Percentiles rank a stretch among this genome's conserved stretches.
phyloP scores from a whole-genome alignment of 73 alveolate species.

The Durusdinium trenchii region DNA sequence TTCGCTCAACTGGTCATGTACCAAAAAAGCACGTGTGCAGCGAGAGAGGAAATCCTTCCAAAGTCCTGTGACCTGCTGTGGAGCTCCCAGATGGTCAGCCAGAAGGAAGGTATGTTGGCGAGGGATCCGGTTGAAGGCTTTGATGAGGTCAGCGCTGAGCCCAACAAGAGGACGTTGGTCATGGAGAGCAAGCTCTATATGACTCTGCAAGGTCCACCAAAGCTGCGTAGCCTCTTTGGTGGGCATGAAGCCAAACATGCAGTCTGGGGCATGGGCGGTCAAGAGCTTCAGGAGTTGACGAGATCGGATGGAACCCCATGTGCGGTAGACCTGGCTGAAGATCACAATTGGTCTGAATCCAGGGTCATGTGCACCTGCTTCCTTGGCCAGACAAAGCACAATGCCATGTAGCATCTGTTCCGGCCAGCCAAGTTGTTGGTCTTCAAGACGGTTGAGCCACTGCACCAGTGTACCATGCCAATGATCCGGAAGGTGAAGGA shows the following conservation, averaged over 20 bases:
- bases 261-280: too few species aligned
- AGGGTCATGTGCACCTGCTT: neutral
- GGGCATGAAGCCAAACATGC: neutral
- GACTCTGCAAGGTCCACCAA: neutral
- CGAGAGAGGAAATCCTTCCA: neutral
- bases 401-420: neutral
- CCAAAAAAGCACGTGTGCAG: neutral
- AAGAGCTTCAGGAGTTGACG: neutral
- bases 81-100: neutral
- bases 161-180: neutral
- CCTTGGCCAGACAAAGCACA: neutral
- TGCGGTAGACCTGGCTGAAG: neutral
- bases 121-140: slow-evolving; percentile 16
- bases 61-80: neutral
- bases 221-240: slow-evolving; percentile 1
- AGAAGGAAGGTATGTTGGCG: neutral
- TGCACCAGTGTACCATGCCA: neutral
- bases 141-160: neutral
- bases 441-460: neutral
- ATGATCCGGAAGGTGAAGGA: neutral
- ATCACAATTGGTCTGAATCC: neutral
- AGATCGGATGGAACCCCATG: neutral
- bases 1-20: neutral
- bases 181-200: neutral
- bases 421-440: neutral